These are phyloP conservation scores for Penicillium maclennaniae DNA, from an alignment of 495 filamentous ascomycete species.

Conservation along the genomic window DNA sequence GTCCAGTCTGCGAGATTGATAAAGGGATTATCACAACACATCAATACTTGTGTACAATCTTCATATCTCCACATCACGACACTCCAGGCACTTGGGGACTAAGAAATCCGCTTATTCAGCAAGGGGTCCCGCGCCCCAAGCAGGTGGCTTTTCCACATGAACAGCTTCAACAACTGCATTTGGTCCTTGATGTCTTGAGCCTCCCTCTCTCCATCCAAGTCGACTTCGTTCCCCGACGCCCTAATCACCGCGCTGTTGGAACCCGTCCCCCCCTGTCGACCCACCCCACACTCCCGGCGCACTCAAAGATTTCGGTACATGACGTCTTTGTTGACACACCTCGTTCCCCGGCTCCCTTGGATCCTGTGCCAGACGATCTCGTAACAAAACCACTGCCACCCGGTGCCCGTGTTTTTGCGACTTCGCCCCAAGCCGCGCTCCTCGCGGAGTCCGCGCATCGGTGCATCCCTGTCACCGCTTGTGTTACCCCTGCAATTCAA, in stretches of 20 bases:
- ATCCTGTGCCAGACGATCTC: conserved; percentile 10
- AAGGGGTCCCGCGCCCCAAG: conserved; percentile 22
- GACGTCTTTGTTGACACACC: conserved; percentile 45
- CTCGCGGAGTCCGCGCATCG: conserved; percentile 39
- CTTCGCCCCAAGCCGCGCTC: conserved; percentile 31
- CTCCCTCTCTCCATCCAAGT: background rate
- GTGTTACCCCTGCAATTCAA: conserved; percentile 15
- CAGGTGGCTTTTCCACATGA: conserved; percentile 42
- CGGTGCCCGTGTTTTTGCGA: conserved; percentile 10
- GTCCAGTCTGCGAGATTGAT: background rate
- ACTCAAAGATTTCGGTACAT: conserved; percentile 35
- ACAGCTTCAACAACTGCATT: conserved; percentile 22
- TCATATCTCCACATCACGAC: background rate
- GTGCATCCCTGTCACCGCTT: conserved; percentile 26
- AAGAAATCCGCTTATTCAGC: conserved; percentile 31
- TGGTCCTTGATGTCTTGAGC: conserved; percentile 12
- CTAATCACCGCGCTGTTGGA: conserved; percentile 1
- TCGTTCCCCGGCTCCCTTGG: conserved; percentile 15
- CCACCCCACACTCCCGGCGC: conserved; percentile 24
- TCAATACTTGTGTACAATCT: background rate
- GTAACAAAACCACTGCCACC: background rate
- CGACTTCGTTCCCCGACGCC: background rate
- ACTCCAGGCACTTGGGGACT: background rate
- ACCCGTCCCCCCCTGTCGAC: conserved; percentile 7
- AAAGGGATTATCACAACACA: background rate